Percentiles rank a stretch among this genome's conserved stretches.
phyloP scores from a whole-genome alignment of 108 stramenopile genomes.

The Skeletonema costatum region DNA sequence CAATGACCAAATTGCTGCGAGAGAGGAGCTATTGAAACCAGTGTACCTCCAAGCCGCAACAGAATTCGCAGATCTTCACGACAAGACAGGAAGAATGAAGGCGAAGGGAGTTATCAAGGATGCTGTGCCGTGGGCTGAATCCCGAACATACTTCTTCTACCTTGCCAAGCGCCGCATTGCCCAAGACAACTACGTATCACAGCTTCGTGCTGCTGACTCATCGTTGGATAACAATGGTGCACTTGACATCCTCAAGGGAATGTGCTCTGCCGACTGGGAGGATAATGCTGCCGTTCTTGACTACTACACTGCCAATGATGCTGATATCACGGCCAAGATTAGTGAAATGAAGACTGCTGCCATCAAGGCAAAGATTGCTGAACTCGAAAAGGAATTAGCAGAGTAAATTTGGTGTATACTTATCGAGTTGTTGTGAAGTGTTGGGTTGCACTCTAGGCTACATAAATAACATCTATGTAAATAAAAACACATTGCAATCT shows the following conservation, averaged over 20 bases:
- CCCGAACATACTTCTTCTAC: conserved; percentile 96
- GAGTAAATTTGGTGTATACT: conserved; percentile 16
- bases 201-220: conserved; percentile 60
- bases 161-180: conserved; percentile 92
- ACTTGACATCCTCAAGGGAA: conserved; percentile 54
- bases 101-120: conserved; percentile 97
- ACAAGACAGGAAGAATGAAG: conserved; percentile 98
- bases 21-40: conserved; percentile 91
- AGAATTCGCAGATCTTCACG: conserved; percentile 98
- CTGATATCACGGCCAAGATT: conserved; percentile 62
- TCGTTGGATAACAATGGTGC: conserved; percentile 54
- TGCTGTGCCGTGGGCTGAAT: conserved; percentile 89
- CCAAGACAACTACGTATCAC: conserved; percentile 82
- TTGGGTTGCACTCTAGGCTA: not conserved
- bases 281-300: conserved; percentile 78
- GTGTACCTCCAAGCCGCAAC: conserved; percentile 96
- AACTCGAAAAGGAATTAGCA: conserved; percentile 65
- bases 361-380: conserved; percentile 78
- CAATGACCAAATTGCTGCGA: conserved; percentile 84
- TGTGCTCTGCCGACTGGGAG: conserved; percentile 73
- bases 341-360: conserved; percentile 60
- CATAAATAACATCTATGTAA: conserved; percentile 2
- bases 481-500: not conserved
- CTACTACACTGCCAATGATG: conserved; percentile 63
- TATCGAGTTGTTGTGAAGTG: not conserved